A percentile compares a stretch with the other conserved stretches of the same genome.
phyloP scores from a whole-genome alignment of 345 rosid species.

The Laguncularia racemosa region DNA sequence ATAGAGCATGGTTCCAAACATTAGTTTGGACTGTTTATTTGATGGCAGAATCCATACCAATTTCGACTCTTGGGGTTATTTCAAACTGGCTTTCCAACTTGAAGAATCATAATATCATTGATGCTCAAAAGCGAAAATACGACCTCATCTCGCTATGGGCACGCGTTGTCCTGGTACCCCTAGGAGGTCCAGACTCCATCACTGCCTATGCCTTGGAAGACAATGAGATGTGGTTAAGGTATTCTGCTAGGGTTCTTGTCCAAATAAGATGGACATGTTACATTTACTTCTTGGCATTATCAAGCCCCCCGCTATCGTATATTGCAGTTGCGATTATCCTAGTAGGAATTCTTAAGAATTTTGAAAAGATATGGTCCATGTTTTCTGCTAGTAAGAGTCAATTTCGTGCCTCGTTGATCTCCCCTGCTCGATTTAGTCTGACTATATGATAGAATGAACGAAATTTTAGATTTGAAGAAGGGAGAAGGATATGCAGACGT shows the following conservation, averaged over 20 bases:
- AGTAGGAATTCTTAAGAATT: constrained; percentile 33
- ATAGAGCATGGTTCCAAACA: background rate
- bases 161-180: constrained; percentile 23
- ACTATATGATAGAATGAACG: constrained; percentile 13
- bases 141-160: constrained; percentile 21
- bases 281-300: constrained; percentile 23
- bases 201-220: too few species aligned
- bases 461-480: constrained; percentile 3
- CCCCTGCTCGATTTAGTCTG: constrained; percentile 17
- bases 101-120: background rate
- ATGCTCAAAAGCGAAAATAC: background rate
- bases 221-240: constrained; percentile 20
- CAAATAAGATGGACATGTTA: constrained; percentile 16
- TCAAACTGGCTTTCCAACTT: background rate
- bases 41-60: constrained; percentile 21
- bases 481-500: background rate
- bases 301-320: constrained; percentile 8
- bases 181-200: constrained; percentile 16
- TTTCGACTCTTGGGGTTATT: constrained; percentile 19
- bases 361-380: constrained; percentile 28
- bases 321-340: constrained; percentile 19
- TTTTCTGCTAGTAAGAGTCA: constrained; percentile 28
- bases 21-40: constrained; percentile 19
- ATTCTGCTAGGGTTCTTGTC: constrained; percentile 9
- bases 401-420: constrained; percentile 20